Base-by-base conservation (phyloP, 768 basidiomycete genomes). In the Hericium erinaceus region DNA sequence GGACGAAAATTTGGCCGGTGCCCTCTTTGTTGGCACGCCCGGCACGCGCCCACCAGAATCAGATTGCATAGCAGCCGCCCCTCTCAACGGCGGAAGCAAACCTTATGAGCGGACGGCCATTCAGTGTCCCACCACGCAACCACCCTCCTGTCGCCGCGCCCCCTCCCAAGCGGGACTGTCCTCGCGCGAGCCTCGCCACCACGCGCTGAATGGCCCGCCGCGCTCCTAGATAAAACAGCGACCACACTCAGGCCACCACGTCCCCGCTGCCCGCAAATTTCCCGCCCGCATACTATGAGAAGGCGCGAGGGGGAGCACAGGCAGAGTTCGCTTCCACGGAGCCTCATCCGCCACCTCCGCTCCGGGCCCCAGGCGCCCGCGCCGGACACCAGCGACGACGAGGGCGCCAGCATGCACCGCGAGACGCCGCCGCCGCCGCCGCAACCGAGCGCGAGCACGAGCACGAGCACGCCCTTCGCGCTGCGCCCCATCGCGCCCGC, bases 281-380 rank as follows among this genome's bases (percentile, higher is more conserved):
- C 2, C 28, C 28, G 28, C 16, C 55, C 52, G 28, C 16, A 39
- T 28, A 52, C 33, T 18, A 62, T 60, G 61, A 51, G 52, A 55
- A 55, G 58, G 37, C n/a, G 38, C 13, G 52, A 56, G 39, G 49
- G 60, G 37, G 61, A 56, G 38, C 60, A 54, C 18, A 64, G 65
- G 58, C 70, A 74, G 59, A 81, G 79, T 71, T 78, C 78, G 33
- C 74, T 83, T 16, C 81, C 81, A 39, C 72, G 70, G 59, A 77
- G 74, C 59, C 73, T 83, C 41, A 75, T 74, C 57, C 75, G 75
- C n/a, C 77, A 75, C 61, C 74, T 82, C 51, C 57, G 59, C 52
- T 62, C 66, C 40, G 59, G 57, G 24, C 54, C 64, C 40, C 57
- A 54, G 48, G 54, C 59, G 16, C 38, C 55, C 22, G 22, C 22